Evolutionary conservation across 129 eudicot genomes (phyloP).

Genomic region (Centaurea solstitialis): DNA sequence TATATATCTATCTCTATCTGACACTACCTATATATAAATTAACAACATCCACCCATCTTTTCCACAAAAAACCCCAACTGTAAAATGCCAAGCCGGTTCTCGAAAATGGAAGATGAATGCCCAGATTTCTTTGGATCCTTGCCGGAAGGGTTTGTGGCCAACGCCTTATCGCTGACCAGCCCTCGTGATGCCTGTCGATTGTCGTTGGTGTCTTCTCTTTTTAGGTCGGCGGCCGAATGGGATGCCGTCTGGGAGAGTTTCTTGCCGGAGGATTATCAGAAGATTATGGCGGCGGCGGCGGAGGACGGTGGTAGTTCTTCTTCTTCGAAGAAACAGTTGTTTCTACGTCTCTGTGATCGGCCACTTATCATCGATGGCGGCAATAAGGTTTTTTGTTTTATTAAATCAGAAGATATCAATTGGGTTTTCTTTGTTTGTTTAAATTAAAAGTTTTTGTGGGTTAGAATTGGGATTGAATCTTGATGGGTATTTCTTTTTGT

Average conservation of each 20-base stretch:
- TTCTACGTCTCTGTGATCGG: constrained; percentile 43
- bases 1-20: neutral
- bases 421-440: neutral
- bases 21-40: neutral
- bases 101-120: neutral
- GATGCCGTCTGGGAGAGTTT: constrained; percentile 74
- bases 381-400: too few relatives aligned
- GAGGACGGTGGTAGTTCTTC: neutral
- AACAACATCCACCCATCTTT: neutral
- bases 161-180: constrained; percentile 48
- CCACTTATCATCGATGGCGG: constrained; percentile 65
- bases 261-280: constrained; percentile 51
- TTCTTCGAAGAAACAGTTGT: constrained; percentile 49
- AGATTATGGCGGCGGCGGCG: constrained; percentile 30
- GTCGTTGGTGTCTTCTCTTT: constrained; percentile 39
- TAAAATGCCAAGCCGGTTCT: neutral
- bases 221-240: constrained; percentile 70
- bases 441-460: neutral
- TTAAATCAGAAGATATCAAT: neutral
- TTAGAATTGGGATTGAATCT: neutral
- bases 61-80: neutral
- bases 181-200: constrained; percentile 62
- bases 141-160: constrained; percentile 65
- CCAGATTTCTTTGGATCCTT: constrained; percentile 31
- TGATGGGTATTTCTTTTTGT: neutral